Evolutionary conservation across 345 rosid species (phyloP).

Genomic region (Populus tremula): DNA sequence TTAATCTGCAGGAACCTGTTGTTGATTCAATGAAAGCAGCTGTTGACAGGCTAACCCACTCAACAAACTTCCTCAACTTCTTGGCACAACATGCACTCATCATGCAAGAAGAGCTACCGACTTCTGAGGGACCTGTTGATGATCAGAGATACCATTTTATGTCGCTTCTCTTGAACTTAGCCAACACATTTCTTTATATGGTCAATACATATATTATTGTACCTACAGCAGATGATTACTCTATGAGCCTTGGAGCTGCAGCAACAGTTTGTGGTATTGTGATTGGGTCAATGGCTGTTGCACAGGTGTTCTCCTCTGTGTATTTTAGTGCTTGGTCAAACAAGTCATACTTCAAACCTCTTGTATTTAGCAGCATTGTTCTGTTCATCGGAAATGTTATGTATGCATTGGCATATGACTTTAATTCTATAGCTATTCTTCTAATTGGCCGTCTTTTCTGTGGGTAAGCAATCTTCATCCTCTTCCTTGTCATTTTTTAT

Average conservation of each 20-base stretch:
- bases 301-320: slow-evolving; percentile 95
- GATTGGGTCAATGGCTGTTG: slow-evolving; percentile 98
- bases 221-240: slow-evolving; percentile 1
- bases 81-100: slow-evolving; percentile 97
- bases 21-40: slow-evolving; percentile 77
- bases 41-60: slow-evolving; percentile 76
- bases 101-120: slow-evolving; percentile 86
- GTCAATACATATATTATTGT: slow-evolving; percentile 6
- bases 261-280: slow-evolving; percentile 98
- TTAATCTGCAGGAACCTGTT: slow-evolving; percentile 70
- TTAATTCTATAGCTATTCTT: slow-evolving; percentile 65
- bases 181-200: slow-evolving; percentile 66
- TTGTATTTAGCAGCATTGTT: slow-evolving; percentile 82
- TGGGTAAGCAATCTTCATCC: slow-evolving; percentile 59
- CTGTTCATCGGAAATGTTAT: slow-evolving; percentile 73
- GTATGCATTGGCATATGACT: slow-evolving; percentile 96
- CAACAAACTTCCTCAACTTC: slow-evolving; percentile 81
- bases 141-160: slow-evolving; percentile 78
- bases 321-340: slow-evolving; percentile 99
- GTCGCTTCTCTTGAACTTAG: slow-evolving; percentile 65
- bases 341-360: slow-evolving; percentile 92
- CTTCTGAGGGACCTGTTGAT: slow-evolving; percentile 69
- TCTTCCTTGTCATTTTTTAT: not conserved
- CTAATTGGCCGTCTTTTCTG: slow-evolving; percentile 86
- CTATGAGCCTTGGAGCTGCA: slow-evolving; percentile 38